Evolutionary conservation across 371 early-diverging fungal species (phyloP).

Genomic region (Mortierella sp.): DNA sequence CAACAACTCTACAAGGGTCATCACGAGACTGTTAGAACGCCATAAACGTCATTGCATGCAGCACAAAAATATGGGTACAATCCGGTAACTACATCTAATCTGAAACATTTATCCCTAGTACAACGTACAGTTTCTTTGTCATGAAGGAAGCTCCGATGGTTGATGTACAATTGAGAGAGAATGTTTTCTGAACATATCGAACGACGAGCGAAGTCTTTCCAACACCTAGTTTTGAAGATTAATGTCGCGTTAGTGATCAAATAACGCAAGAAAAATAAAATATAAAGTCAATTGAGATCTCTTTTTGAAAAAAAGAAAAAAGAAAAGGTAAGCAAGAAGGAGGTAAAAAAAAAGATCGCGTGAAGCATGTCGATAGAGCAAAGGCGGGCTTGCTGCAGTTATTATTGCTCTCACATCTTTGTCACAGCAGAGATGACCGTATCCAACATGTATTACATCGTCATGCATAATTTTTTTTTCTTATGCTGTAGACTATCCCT

Average conservation of each 20-base stretch:
- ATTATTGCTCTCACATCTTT: neutral
- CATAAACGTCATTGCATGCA: neutral
- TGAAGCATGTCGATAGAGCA: neutral
- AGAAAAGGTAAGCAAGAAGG: too few species aligned
- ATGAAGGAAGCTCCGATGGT: conserved; percentile 89
- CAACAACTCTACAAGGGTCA: conserved; percentile 63
- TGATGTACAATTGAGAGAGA: conserved; percentile 83
- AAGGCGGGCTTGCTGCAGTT: neutral
- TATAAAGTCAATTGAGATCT: too few species aligned
- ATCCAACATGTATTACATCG: neutral
- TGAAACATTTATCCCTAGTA: neutral
- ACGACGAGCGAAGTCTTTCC: conserved; percentile 88
- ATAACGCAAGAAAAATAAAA: too few species aligned
- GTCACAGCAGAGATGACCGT: conserved; percentile 1
- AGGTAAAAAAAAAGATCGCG: neutral
- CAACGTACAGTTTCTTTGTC: conserved; percentile 78
- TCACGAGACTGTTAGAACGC: neutral
- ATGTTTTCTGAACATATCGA: conserved; percentile 83
- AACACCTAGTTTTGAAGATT: conserved; percentile 81
- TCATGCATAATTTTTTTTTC: conserved; percentile 14
- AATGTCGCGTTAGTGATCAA: too few species aligned
- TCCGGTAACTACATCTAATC: neutral
- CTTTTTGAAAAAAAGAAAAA: too few species aligned
- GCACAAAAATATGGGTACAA: neutral
- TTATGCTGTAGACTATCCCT: conserved; percentile 7